A percentile compares a stretch with the other conserved stretches of the same genome.
Conservation (phyloP, 1,284 basidiomycete species). For the Leccinum solheimii region DNA sequence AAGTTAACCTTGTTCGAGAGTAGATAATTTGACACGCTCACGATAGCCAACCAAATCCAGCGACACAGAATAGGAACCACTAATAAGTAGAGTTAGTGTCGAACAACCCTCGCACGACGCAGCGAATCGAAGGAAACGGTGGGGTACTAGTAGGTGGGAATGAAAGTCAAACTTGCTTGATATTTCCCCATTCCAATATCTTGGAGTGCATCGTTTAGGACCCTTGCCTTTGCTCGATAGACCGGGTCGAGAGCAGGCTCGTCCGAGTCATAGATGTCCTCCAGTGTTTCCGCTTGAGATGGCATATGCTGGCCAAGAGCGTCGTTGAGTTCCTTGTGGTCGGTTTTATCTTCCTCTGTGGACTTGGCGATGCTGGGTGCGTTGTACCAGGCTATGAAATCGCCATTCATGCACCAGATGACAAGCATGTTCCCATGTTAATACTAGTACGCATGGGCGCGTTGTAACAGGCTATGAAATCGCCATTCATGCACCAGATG, state of each 20-base stretch:
- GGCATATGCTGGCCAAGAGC: neutral
- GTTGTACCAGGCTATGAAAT: neutral
- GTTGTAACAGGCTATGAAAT: neutral
- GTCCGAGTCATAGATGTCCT: constrained; percentile 42
- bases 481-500: no score
- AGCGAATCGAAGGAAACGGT: neutral
- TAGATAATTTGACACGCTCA: constrained; percentile 35
- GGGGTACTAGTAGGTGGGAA: neutral
- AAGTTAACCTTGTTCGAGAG: neutral
- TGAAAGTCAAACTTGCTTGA: constrained; percentile 43
- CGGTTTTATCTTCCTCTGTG: constrained; percentile 2
- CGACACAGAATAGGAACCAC: constrained; percentile 56
- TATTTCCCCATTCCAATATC: constrained; percentile 75
- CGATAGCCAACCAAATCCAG: constrained; percentile 72
- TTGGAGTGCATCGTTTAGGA: constrained; percentile 67
- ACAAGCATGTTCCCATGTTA: no score
- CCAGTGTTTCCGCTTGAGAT: constrained; percentile 25
- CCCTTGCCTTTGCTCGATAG: constrained; percentile 60
- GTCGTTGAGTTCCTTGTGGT: constrained; percentile 9
- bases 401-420: no score
- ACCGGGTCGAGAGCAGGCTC: constrained; percentile 56
- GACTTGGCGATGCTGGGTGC: constrained; percentile 18
- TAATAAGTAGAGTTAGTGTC: constrained; percentile 14
- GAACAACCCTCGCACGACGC: neutral
- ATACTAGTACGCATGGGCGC: neutral